Base-by-base conservation (phyloP, 2,329 filamentous ascomycete genomes). In the Colletotrichum sp. region DNA sequence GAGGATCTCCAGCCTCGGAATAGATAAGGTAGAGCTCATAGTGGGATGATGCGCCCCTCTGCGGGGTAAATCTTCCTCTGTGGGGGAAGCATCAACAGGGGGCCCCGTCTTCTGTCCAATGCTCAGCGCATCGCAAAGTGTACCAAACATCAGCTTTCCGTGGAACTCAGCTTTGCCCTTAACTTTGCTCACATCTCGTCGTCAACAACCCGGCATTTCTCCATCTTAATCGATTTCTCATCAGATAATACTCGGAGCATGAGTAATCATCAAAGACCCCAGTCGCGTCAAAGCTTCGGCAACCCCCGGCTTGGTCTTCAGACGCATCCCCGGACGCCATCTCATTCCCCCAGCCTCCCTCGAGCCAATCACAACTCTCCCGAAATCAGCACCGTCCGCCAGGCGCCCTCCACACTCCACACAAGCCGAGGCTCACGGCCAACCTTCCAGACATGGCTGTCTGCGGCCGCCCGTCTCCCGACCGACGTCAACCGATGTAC, bases 331-430 rank as follows among this genome's bases (percentile, higher is more conserved):
- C 69, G 43, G 73, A 68, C 69, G 69, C 72, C 68, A 43, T 66
- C 38, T 48, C 72, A 43, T 56, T 68, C 69, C 69, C 43, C 73
- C 69, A 69, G 43, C 69, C 32, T 59, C 21, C 52, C 34, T 14
- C 61, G 13, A 16, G 24, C 73, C 73, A 75, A 75, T 73, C 73
- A 75, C 21, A 55, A 30, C 58, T 34, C n/a, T 64, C 16, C 73
- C 69, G 73, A 75, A 75, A 68, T 75, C 73, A 75, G 73, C 73
- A 75, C 69, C 43, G 63, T 26, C 73, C 69, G 68, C 48, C n/a
- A 61, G 71, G 62, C 56, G 34, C 58, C 55, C 63, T 66, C 72
- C 72, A 69, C 68, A 66, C 61, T 64, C 72, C 56, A 68, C 56
- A 68, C 16, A 34, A 75, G 73, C 73, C 73, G 73, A 75, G 73